Conservation (phyloP, 768 basidiomycete genomes). For the Calocera viscosa region DNA sequence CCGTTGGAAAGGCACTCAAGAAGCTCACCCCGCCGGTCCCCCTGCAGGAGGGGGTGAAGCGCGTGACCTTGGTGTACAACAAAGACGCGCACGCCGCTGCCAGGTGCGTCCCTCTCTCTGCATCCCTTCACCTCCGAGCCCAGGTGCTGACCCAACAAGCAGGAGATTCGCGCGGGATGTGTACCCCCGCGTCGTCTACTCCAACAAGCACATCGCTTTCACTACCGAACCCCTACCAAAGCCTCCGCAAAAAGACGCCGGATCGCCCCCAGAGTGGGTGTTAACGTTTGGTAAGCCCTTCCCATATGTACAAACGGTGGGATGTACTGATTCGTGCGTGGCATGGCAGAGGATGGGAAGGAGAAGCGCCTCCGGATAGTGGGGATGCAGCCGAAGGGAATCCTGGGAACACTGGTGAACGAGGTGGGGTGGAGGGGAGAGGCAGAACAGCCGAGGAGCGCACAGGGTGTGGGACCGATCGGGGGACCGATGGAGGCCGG, state of each 20-base stretch:
- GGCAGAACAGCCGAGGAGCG: not conserved
- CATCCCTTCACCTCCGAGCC: too few relatives aligned
- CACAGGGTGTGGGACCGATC: too few relatives aligned
- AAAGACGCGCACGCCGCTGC: not conserved
- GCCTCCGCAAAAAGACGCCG: not conserved
- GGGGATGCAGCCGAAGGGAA: not conserved
- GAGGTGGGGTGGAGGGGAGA: not conserved
- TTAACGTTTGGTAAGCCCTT: not conserved
- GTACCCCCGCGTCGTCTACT: not conserved
- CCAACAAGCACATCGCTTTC: not conserved
- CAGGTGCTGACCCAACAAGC: not conserved
- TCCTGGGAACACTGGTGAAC: not conserved
- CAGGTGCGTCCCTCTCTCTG: not conserved
- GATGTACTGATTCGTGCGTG: not conserved
- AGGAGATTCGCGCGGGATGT: not conserved
- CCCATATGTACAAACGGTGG: not conserved
- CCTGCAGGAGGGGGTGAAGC: not conserved
- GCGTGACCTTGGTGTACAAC: not conserved
- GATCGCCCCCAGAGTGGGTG: not conserved
- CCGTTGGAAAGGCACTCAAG: not conserved
- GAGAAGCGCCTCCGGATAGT: not conserved
- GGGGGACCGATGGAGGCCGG: too few relatives aligned
- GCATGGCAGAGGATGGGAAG: not conserved
- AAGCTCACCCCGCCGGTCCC: not conserved
- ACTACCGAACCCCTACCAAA: not conserved